Evolutionary conservation across 305 asterid genomes (phyloP).

Genomic region (Caryopteris hybrid): DNA sequence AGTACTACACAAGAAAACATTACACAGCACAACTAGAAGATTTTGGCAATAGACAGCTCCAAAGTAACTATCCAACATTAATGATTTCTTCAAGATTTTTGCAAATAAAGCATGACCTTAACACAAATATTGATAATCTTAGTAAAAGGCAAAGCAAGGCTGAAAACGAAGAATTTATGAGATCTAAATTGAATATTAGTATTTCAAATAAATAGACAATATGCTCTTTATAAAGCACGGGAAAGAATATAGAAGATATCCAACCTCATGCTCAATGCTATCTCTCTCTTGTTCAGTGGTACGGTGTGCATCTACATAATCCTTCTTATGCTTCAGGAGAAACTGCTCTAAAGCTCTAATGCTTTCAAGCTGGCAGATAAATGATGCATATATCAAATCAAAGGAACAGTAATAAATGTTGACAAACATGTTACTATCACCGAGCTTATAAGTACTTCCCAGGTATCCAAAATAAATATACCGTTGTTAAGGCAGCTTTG

Average conservation of each 20-base stretch:
- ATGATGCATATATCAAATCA: background rate
- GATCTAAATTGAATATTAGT: conserved; percentile 1
- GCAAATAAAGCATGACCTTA: background rate
- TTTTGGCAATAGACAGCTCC: background rate
- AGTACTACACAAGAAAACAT: background rate
- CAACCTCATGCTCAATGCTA: conserved; percentile 92
- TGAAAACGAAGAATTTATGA: background rate
- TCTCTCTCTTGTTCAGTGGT: conserved; percentile 91
- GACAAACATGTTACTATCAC: background rate
- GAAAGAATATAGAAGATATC: conserved; percentile 13
- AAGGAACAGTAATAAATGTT: background rate
- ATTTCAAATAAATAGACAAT: background rate
- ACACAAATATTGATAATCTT: conserved; percentile 1
- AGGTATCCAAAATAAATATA: conserved; percentile 19
- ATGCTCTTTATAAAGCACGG: background rate
- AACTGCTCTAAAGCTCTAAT: conserved; percentile 72
- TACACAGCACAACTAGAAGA: background rate
- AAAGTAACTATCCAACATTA: background rate
- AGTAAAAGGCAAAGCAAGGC: background rate
- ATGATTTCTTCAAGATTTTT: background rate
- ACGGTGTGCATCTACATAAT: conserved; percentile 81
- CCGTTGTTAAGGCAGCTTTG: conserved; percentile 82
- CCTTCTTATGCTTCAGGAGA: conserved; percentile 86
- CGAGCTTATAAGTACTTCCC: background rate
- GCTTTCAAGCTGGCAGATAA: conserved; percentile 66